Evolutionary conservation across 495 filamentous ascomycete species (phyloP).

Genomic region (Penicillium soppii): DNA sequence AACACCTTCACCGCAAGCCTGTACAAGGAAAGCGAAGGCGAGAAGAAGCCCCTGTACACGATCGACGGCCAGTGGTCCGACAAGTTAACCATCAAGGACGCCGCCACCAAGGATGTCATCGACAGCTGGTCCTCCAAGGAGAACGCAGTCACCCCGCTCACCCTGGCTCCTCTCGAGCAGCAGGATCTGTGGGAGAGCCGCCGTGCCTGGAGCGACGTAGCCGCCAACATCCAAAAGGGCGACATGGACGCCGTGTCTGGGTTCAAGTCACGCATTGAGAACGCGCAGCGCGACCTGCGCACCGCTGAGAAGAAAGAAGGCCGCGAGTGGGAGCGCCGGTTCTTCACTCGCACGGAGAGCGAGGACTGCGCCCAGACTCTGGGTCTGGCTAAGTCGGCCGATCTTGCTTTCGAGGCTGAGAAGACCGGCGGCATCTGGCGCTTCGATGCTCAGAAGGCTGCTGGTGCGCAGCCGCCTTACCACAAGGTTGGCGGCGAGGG

Average conservation of each 20-base stretch:
- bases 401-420: constrained; percentile 62
- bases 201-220: constrained; percentile 85
- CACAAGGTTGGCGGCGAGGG: constrained; percentile 41
- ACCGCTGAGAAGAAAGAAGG: constrained; percentile 76
- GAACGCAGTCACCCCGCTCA: constrained; percentile 63
- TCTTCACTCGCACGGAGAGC: constrained; percentile 64
- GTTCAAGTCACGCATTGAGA: constrained; percentile 90
- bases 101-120: constrained; percentile 65
- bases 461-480: constrained; percentile 43
- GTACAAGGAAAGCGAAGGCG: constrained; percentile 67
- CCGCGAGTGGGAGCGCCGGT: constrained; percentile 78
- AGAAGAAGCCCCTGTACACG: constrained; percentile 81
- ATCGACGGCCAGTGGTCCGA: constrained; percentile 92
- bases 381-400: constrained; percentile 54
- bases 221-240: constrained; percentile 69
- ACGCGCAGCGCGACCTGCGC: constrained; percentile 81
- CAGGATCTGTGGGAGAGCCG: constrained; percentile 88
- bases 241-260: constrained; percentile 77
- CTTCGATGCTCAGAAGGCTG: constrained; percentile 69
- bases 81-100: constrained; percentile 73
- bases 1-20: constrained; percentile 82
- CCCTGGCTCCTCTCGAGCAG: constrained; percentile 68
- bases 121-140: constrained; percentile 67
- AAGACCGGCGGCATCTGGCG: constrained; percentile 90
- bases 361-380: constrained; percentile 56